Percentiles rank a stretch among this genome's conserved stretches.
Conservation (phyloP, 169 alveolate species). For the Sarcocystis neurona region DNA sequence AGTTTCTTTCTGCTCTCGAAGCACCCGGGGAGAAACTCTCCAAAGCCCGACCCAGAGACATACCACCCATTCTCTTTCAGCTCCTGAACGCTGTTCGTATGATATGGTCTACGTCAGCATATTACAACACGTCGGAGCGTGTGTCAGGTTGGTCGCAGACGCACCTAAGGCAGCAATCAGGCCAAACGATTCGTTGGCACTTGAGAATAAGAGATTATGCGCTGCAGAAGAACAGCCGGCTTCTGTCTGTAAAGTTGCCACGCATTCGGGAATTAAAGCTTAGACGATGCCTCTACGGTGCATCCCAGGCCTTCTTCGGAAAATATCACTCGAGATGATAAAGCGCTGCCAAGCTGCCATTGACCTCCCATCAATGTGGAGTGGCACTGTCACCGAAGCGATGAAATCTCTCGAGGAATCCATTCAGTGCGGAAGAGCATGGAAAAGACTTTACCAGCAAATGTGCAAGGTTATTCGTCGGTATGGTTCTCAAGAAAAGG, state of each 20-base stretch:
- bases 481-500: slow-evolving; percentile 71
- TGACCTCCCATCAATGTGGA: slow-evolving; percentile 85
- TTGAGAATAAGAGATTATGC: neutral
- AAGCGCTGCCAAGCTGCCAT: slow-evolving; percentile 88
- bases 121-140: slow-evolving; percentile 86
- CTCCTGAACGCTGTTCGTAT: slow-evolving; percentile 89
- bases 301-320: slow-evolving; percentile 85
- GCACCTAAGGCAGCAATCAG: neutral
- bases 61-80: slow-evolving; percentile 85
- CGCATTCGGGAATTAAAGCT: neutral
- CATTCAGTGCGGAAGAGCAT: slow-evolving; percentile 87
- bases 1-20: slow-evolving; percentile 82
- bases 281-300: slow-evolving; percentile 64
- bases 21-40: slow-evolving; percentile 88
- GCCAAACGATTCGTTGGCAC: neutral
- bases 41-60: slow-evolving; percentile 84
- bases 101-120: slow-evolving; percentile 86
- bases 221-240: neutral
- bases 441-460: slow-evolving; percentile 86
- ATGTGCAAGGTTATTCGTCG: slow-evolving; percentile 77
- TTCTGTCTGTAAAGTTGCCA: neutral
- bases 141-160: slow-evolving; percentile 67
- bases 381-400: slow-evolving; percentile 67
- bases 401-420: slow-evolving; percentile 77
- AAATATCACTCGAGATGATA: slow-evolving; percentile 88